Conservation (phyloP, 805 yeast genomes). For the Yamadazyma scolyti region DNA sequence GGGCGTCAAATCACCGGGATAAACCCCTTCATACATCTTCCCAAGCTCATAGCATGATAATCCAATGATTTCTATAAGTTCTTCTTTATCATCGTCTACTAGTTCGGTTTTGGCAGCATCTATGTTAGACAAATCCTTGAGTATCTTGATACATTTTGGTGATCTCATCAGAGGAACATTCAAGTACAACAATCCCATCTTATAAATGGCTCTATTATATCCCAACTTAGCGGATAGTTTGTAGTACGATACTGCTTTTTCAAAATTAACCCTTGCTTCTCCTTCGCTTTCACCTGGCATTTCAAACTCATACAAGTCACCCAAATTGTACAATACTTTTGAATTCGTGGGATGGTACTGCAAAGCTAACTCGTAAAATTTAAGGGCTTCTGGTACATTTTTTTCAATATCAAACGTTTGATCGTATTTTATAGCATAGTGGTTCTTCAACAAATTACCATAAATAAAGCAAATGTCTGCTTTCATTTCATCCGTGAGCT, state of each 20-base stretch:
- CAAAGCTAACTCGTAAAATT: conserved; percentile 28
- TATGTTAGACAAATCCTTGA: conserved; percentile 33
- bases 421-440: conserved; percentile 25
- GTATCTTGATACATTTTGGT: conserved; percentile 30
- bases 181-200: conserved; percentile 34
- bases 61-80: conserved; percentile 39
- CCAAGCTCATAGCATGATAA: conserved; percentile 40
- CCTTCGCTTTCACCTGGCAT: conserved; percentile 13
- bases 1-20: conserved; percentile 37
- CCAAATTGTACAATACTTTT: conserved; percentile 34
- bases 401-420: conserved; percentile 35
- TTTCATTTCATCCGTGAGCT: conserved; percentile 14
- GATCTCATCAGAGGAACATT: conserved; percentile 32
- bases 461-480: conserved; percentile 33
- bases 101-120: conserved; percentile 31
- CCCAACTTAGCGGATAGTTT: conserved; percentile 38
- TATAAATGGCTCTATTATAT: conserved; percentile 42
- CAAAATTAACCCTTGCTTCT: conserved; percentile 18
- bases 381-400: conserved; percentile 24
- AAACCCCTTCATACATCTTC: conserved; percentile 40
- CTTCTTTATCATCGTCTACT: conserved; percentile 36
- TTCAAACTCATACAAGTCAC: conserved; percentile 37
- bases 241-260: conserved; percentile 30
- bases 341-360: conserved; percentile 27
- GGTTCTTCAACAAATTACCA: conserved; percentile 36